Percentiles rank a stretch among this genome's conserved stretches.
These are phyloP conservation scores for Sorghum bicolor DNA, from an alignment of 176 grass and related monocot species.

Conservation along the genomic window DNA sequence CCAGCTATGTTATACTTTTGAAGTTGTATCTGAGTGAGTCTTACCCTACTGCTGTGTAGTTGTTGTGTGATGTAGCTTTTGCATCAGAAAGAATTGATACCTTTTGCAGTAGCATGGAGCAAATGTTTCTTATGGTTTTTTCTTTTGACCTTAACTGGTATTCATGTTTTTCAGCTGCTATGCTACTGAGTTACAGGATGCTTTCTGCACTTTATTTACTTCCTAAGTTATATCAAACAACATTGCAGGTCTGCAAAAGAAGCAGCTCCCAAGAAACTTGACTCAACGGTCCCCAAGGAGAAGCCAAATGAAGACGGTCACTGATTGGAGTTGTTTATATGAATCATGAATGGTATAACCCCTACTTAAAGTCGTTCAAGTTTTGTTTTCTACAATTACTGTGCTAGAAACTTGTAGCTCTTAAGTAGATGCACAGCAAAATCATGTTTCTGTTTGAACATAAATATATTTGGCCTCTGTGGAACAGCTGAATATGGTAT, in stretches of 20 bases:
- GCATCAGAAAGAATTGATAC: not conserved
- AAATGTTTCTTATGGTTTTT: not conserved
- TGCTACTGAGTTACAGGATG: not conserved
- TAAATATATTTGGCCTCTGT: not conserved
- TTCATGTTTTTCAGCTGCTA: not conserved
- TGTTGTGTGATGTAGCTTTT: not conserved
- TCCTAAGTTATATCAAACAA: not conserved
- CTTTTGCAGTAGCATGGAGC: not conserved
- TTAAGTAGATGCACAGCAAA: not conserved
- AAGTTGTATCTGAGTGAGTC: not conserved
- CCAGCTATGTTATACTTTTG: not conserved
- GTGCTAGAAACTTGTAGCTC: constrained; percentile 10
- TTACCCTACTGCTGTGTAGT: not conserved
- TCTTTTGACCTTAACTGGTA: not conserved
- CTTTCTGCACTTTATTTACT: not conserved
- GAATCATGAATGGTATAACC: constrained; percentile 10
- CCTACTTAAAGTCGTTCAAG: not conserved
- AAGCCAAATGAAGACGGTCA: constrained; percentile 37
- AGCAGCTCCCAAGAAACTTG: constrained; percentile 32
- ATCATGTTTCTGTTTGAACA: not conserved
- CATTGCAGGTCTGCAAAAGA: constrained; percentile 44
- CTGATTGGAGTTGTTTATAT: constrained; percentile 25
- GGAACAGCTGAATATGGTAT: not conserved
- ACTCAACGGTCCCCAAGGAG: constrained; percentile 35
- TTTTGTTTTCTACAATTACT: not conserved